phyloP scores from a whole-genome alignment of 768 basidiomycete genomes.

The Mycena sanguinolenta region DNA sequence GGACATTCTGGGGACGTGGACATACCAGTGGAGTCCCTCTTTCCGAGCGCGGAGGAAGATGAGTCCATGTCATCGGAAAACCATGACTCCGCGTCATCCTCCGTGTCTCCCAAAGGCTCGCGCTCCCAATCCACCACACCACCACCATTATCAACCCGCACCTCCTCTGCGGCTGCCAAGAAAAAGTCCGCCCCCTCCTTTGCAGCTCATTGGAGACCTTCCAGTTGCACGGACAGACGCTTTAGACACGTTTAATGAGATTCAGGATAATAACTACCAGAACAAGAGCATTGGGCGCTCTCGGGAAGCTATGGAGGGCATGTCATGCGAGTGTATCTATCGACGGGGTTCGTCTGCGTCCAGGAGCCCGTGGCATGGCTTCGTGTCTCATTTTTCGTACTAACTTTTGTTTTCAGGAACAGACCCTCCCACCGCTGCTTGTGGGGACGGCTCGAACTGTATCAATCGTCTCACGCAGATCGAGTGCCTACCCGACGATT shows the following conservation, averaged over 20 bases:
- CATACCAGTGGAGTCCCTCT: slow-evolving; percentile 3
- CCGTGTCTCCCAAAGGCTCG: slow-evolving; percentile 49
- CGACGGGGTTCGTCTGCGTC: slow-evolving; percentile 76
- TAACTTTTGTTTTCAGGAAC: slow-evolving; percentile 56
- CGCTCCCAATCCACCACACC: slow-evolving; percentile 58
- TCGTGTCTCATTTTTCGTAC: slow-evolving; percentile 37
- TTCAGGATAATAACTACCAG: slow-evolving; percentile 88
- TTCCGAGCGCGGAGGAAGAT: background rate
- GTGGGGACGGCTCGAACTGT: slow-evolving; percentile 91
- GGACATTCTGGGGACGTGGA: background rate
- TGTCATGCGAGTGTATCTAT: slow-evolving; percentile 94
- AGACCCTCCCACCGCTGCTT: slow-evolving; percentile 76
- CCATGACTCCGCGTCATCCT: slow-evolving; percentile 48
- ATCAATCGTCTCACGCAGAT: slow-evolving; percentile 98
- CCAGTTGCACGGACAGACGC: slow-evolving; percentile 84
- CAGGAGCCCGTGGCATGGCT: background rate
- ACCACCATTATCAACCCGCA: slow-evolving; percentile 47
- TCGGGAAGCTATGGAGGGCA: slow-evolving; percentile 90
- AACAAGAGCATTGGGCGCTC: slow-evolving; percentile 88
- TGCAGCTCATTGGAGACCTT: slow-evolving; percentile 86
- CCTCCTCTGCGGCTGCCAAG: slow-evolving; percentile 43
- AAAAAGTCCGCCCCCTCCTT: slow-evolving; percentile 54
- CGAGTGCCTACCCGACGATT: slow-evolving; percentile 93
- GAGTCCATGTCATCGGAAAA: slow-evolving; percentile 35
- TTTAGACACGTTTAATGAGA: slow-evolving; percentile 77